Evolutionary conservation across 1,284 basidiomycete genomes (phyloP).

Genomic region (Boletus holoroseus): DNA sequence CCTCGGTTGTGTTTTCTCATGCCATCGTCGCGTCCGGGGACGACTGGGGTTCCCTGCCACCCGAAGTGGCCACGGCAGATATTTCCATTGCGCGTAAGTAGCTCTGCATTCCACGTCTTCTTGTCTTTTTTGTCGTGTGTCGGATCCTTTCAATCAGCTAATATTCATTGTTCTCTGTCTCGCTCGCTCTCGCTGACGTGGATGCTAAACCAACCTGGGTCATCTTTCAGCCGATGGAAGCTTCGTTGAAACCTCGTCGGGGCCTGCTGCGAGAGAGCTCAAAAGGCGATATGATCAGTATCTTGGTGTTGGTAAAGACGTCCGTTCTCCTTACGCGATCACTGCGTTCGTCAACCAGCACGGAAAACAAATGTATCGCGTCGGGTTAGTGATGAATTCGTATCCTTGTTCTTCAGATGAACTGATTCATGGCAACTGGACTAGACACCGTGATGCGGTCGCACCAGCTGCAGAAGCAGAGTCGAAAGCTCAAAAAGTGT

Average conservation of each 20-base stretch:
- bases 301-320: constrained; percentile 56
- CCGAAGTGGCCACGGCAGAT: constrained; percentile 54
- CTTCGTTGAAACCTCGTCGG: constrained; percentile 74
- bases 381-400: constrained; percentile 50
- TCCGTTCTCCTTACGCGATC: constrained; percentile 71
- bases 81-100: constrained; percentile 58
- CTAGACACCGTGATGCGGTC: constrained; percentile 49
- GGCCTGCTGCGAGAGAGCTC: constrained; percentile 63
- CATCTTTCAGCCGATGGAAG: constrained; percentile 54
- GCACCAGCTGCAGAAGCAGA: constrained; percentile 44
- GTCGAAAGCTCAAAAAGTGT: constrained; percentile 33
- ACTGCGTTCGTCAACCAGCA: constrained; percentile 74
- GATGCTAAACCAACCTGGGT: constrained; percentile 2
- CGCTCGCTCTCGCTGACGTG: constrained; percentile 1
- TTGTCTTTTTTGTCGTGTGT: constrained; percentile 1
- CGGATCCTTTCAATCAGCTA: constrained; percentile 6
- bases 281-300: constrained; percentile 67
- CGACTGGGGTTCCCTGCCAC: constrained; percentile 33
- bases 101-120: constrained; percentile 8
- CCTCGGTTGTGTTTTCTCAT: constrained; percentile 43
- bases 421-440: constrained; percentile 10
- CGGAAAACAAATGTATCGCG: constrained; percentile 66
- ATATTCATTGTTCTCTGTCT: not conserved
- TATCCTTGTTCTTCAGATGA: not conserved
- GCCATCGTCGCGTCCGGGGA: constrained; percentile 26